These are phyloP conservation scores for Aspergillus homomorphus DNA, from an alignment of 495 filamentous ascomycete species.

Conservation along the genomic window DNA sequence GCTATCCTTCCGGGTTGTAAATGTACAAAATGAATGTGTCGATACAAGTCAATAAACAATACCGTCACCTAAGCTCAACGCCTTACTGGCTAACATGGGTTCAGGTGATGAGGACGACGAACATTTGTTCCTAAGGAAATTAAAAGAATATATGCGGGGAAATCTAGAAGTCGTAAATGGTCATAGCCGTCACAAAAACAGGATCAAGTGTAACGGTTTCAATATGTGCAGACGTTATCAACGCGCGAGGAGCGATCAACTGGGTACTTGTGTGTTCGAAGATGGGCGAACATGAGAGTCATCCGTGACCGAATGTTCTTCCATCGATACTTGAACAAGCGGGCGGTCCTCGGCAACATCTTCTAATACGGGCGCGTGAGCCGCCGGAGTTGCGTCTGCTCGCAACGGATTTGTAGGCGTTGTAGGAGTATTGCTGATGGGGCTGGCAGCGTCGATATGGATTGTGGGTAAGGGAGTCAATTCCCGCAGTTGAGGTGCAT, in stretches of 20 bases:
- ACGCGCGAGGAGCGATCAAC: background rate
- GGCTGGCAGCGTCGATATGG: slow-evolving; percentile 39
- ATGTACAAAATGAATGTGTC: slow-evolving; percentile 1
- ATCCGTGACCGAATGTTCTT: background rate
- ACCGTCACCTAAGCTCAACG: slow-evolving; percentile 13
- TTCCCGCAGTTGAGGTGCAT: slow-evolving; percentile 20
- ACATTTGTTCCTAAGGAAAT: slow-evolving; percentile 1
- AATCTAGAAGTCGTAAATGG: slow-evolving; percentile 14
- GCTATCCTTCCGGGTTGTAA: background rate
- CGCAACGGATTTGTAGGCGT: slow-evolving; percentile 24
- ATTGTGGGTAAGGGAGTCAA: slow-evolving; percentile 37
- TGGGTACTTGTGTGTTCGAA: background rate
- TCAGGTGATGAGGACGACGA: slow-evolving; percentile 4
- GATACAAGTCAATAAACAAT: slow-evolving; percentile 2
- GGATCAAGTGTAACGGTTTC: background rate
- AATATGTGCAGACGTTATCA: background rate
- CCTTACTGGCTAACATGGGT: slow-evolving; percentile 19
- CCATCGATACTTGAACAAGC: background rate
- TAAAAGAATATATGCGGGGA: slow-evolving; percentile 6
- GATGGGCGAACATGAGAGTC: background rate
- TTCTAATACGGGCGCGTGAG: background rate
- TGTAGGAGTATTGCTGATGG: slow-evolving; percentile 29
- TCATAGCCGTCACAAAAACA: slow-evolving; percentile 10
- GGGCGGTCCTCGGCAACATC: background rate
- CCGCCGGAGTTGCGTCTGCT: background rate